Percentiles rank a stretch among this genome's conserved stretches.
phyloP scores from a whole-genome alignment of 768 basidiomycete species.

The Mycena pura region DNA sequence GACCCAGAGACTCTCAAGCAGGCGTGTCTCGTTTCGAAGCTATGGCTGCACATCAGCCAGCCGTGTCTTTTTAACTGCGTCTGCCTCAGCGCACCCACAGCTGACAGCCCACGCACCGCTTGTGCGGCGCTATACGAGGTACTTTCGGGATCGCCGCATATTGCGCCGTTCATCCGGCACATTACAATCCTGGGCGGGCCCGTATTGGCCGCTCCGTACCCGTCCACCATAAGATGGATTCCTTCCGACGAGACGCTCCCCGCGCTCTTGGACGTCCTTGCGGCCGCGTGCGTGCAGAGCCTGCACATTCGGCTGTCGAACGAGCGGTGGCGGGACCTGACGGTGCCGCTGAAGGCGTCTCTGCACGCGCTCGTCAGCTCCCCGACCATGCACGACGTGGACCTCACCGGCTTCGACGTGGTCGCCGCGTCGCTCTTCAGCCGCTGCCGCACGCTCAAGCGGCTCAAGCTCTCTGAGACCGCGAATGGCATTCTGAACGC shows the following conservation, averaged over 20 bases:
- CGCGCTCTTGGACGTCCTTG: neutral
- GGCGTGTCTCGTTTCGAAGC: conserved; percentile 4
- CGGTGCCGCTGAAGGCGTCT: neutral
- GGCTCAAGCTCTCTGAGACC: conserved; percentile 13
- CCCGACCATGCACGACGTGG: conserved; percentile 2
- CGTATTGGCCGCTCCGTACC: neutral
- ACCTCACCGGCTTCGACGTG: conserved; percentile 12
- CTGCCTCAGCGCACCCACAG: neutral
- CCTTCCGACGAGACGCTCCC: conserved; percentile 6
- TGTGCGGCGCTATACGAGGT: conserved; percentile 2
- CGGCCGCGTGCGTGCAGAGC: neutral
- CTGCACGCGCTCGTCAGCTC: conserved; percentile 5
- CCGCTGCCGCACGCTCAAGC: neutral
- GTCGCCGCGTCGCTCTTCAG: neutral
- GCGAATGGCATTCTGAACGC: too few species aligned
- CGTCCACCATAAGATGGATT: neutral
- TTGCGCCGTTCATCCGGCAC: conserved; percentile 13
- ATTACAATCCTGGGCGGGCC: neutral
- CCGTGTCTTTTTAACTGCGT: neutral
- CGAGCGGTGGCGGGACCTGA: neutral
- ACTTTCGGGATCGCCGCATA: neutral
- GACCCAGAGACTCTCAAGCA: neutral
- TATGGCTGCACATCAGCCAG: conserved; percentile 1
- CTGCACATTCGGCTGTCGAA: conserved; percentile 9
- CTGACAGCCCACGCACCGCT: neutral